Base-by-base conservation (phyloP, 306 rosid species). In the Malus sylvestris region DNA sequence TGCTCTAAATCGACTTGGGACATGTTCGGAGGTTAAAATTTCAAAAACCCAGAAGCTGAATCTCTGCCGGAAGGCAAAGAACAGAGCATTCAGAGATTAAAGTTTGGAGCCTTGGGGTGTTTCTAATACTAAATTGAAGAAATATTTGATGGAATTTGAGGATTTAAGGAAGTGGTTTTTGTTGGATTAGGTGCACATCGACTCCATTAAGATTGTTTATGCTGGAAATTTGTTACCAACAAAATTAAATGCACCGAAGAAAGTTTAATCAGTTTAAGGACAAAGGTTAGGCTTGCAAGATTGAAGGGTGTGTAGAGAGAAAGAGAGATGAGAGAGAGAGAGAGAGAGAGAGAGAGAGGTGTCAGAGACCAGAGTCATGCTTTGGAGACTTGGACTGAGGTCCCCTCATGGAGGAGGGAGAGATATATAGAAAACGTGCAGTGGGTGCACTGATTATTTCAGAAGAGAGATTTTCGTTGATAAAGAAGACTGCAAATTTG, bases 1-100 rank as follows among this genome's bases (percentile, higher is more conserved):
- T 74, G 89, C 84, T 89, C 98, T 67, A 92, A 85, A 84, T 95
- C 97, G 65, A 84, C 81, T 73, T 72, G 85, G 76, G 96, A 83
- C 87, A 92, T 88, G 81, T 83, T 82, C 22, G 57, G 46, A 65
- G 73, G 57, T 82, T 32, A 64, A 76, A 88, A 93, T 81, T 77
- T 75, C 51, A n/a, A 57, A 62, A 68, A 73, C 82, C 80, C 86
- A 71, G 78, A 81, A 88, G 76, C 71, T 27, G 20, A 65, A 70
- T 75, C 23, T 72, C 69, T 59, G 76, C 53, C 72, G 72, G 8
- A 23, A 52, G 29, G 40, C 51, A 67, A 69, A 32, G 58, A 63
- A 66, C 60, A 49, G 27, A 75, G 46, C 60, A 60, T 18, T 60
- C 58, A 32, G 23, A 59, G 61, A 45, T 61, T 74, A 62, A 29